Evolutionary conservation across 805 yeast species (phyloP), one percentile per base, ranked within the genome.

Genomic region (Ogataea pilisensis): DNA sequence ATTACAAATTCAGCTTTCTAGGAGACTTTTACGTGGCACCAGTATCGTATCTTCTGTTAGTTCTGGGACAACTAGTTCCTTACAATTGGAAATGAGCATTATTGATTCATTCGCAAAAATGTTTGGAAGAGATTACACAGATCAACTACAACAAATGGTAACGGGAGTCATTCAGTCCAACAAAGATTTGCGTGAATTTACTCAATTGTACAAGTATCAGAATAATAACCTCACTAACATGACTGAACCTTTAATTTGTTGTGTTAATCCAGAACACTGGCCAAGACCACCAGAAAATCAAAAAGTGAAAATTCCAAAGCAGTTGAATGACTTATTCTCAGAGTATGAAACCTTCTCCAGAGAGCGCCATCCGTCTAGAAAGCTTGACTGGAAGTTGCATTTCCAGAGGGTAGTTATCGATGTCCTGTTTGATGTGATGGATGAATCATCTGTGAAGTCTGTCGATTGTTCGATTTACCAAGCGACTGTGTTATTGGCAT

Each of bases 381-480:
- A 40, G 3, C 53, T 71, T 13, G 66, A 70, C 43, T 73, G 78
- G 78, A 60, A 57, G 38, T 66, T 61, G 36, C 59, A 67, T 14
- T 53, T 72, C 14, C 77, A 73, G 38, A 71, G 70, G 43, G 43
- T 73, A 16, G 48, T 53, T 0, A 55, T 73, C 13, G 43, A 47
- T 12, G 63, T 62, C 2, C 43, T 52, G 17, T 71, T 72, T 45
- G 53, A 54, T 13, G 44, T 45, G 11, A 67, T 62, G 0, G 34
- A 50, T 8, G 34, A 36, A 7, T 21, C 22, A 2, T 40, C 51
- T 9, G 11, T 35, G 6, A 51, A 49, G 30, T 29, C 49, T 12
- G 34, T 55, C 14, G 57, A 55, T 2, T 64, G 73, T 16, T 70
- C 72, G 30, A 47, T 72, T n/a, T 63, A 67, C 34, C 76, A 73